These are phyloP conservation scores for Buxus sempervirens DNA, from an alignment of 164 flowering plant genomes.

Conservation along the genomic window DNA sequence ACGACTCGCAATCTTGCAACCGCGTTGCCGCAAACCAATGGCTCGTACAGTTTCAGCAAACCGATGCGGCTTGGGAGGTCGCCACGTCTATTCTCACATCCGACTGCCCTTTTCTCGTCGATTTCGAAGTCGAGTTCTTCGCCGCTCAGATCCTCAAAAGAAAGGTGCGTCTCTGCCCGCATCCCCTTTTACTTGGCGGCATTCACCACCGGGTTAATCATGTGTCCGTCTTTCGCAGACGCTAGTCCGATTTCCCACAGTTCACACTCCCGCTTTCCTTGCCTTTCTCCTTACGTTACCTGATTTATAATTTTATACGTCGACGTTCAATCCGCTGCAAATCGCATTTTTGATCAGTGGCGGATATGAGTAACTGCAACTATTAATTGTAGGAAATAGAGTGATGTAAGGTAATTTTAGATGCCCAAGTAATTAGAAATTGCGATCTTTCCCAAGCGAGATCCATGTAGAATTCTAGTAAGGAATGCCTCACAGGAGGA, in stretches of 20 bases:
- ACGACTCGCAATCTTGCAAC: slow-evolving; percentile 77
- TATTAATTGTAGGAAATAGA: no score
- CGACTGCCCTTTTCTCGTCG: slow-evolving; percentile 28
- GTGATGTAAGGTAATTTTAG: no score
- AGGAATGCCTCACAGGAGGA: neutral
- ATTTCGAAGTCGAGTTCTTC: slow-evolving; percentile 80
- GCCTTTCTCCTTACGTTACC: neutral
- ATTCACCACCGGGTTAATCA: no score
- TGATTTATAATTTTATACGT: no score
- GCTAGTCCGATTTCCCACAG: no score
- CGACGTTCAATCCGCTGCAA: no score
- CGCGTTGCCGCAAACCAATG: slow-evolving; percentile 97
- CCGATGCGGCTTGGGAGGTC: slow-evolving; percentile 85
- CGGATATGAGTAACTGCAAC: no score
- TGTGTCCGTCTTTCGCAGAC: no score
- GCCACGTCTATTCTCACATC: slow-evolving; percentile 82
- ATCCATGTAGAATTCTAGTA: no score
- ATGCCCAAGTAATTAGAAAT: neutral
- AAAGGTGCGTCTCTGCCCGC: slow-evolving; percentile 45
- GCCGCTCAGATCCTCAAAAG: slow-evolving; percentile 95
- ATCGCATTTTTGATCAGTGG: no score
- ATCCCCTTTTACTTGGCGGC: neutral
- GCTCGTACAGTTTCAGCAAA: slow-evolving; percentile 94
- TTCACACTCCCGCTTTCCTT: no score
- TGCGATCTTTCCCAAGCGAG: neutral